These are phyloP conservation scores for Kalaharituber pfeilii DNA, from an alignment of 2,329 filamentous ascomycete genomes.

Conservation along the genomic window DNA sequence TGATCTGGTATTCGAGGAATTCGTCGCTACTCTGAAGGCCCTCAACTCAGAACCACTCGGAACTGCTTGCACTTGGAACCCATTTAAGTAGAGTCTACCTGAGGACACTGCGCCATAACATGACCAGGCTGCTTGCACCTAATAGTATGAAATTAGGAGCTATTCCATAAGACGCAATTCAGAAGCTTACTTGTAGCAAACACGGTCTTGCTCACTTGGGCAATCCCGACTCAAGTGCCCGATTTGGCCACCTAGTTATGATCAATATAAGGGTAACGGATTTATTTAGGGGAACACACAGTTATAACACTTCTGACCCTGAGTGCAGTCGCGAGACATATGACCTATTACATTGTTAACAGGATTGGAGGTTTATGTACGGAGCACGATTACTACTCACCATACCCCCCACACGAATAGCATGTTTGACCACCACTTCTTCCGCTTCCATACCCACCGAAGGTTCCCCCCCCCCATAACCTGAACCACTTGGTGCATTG, in stretches of 20 bases:
- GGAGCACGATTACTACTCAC: slow-evolving; percentile 27
- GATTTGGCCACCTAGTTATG: slow-evolving; percentile 50
- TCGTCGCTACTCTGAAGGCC: background rate
- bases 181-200: slow-evolving; percentile 72
- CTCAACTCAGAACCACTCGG: slow-evolving; percentile 12
- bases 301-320: slow-evolving; percentile 99
- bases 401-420: slow-evolving; percentile 94
- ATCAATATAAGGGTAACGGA: slow-evolving; percentile 12
- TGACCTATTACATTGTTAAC: slow-evolving; percentile 33
- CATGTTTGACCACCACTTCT: slow-evolving; percentile 55
- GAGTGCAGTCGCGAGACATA: slow-evolving; percentile 95
- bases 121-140: slow-evolving; percentile 58
- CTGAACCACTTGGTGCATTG: slow-evolving; percentile 33
- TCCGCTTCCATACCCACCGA: slow-evolving; percentile 35
- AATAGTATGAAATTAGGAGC: slow-evolving; percentile 3
- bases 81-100: slow-evolving; percentile 4
- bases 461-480: slow-evolving; percentile 31
- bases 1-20: background rate
- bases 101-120: slow-evolving; percentile 80
- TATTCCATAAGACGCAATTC: background rate
- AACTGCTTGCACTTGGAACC: background rate
- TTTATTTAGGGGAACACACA: slow-evolving; percentile 36
- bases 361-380: background rate
- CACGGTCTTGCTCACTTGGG: slow-evolving; percentile 88
- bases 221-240: slow-evolving; percentile 93